Evolutionary conservation across 2,329 filamentous ascomycete genomes (phyloP).

Genomic region (Lecanicillium sp.): DNA sequence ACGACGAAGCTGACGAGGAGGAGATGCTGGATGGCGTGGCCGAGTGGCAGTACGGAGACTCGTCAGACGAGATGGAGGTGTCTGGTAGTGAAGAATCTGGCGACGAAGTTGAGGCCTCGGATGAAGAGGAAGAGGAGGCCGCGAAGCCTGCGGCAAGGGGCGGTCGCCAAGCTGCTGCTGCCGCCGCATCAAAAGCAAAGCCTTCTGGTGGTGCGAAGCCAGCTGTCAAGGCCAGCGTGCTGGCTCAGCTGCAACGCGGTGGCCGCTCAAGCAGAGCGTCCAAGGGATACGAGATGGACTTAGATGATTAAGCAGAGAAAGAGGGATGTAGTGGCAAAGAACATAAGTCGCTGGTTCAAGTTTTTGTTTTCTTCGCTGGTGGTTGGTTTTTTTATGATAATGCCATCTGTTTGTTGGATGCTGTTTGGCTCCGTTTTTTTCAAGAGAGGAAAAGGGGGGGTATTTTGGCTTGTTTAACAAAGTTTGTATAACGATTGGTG

Average conservation of each 20-base stretch:
- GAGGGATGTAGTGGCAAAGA: neutral
- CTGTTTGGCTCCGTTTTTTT: too few species aligned
- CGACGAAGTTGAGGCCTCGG: constrained; percentile 10
- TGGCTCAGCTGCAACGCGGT: constrained; percentile 13
- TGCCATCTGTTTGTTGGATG: neutral
- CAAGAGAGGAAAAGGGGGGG: too few species aligned
- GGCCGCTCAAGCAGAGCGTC: constrained; percentile 15
- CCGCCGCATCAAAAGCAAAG: constrained; percentile 14
- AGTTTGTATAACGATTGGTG: too few species aligned
- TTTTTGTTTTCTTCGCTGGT: neutral
- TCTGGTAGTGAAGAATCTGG: constrained; percentile 8
- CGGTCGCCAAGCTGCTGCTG: constrained; percentile 13
- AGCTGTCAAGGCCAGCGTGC: constrained; percentile 16
- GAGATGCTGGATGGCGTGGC: constrained; percentile 56
- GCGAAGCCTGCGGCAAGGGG: neutral
- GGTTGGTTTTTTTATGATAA: neutral
- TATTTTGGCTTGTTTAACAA: too few species aligned
- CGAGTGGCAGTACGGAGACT: constrained; percentile 46
- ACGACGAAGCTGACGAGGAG: constrained; percentile 50
- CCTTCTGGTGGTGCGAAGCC: constrained; percentile 12
- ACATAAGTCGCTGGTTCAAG: neutral
- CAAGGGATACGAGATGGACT: constrained; percentile 26
- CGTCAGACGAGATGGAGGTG: constrained; percentile 16
- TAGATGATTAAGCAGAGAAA: constrained; percentile 19
- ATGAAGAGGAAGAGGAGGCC: constrained; percentile 14